Evolutionary conservation across 202 grass and related monocot species (phyloP).

Genomic region (Setaria viridis): DNA sequence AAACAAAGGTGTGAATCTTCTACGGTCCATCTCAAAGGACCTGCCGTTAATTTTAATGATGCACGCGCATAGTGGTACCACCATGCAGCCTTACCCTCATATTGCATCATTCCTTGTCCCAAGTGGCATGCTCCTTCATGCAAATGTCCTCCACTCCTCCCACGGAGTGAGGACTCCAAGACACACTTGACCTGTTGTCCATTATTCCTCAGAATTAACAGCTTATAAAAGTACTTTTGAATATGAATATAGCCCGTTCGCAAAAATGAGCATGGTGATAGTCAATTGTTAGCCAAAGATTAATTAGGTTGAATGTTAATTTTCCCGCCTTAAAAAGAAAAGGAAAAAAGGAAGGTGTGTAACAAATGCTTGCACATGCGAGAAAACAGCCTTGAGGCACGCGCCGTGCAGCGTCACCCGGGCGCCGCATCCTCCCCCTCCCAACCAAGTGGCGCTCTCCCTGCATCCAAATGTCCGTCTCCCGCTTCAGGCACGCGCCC

Average conservation of each 20-base stretch:
- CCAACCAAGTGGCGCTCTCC: conserved; percentile 43
- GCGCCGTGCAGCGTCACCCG: background rate
- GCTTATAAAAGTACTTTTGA: background rate
- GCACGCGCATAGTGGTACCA: background rate
- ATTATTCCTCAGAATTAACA: background rate
- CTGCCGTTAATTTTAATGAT: too few relatives aligned
- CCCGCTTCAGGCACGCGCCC: conserved; percentile 10
- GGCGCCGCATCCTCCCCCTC: background rate
- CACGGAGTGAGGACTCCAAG: too few relatives aligned
- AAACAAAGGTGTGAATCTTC: background rate
- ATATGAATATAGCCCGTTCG: too few relatives aligned
- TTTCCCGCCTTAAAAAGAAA: background rate
- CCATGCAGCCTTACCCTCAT: background rate
- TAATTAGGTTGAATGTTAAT: background rate
- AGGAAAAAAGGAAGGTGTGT: background rate
- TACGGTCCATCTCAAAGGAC: background rate
- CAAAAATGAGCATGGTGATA: background rate
- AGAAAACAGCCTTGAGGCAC: too few relatives aligned
- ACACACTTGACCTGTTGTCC: too few relatives aligned
- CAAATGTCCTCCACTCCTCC: background rate
- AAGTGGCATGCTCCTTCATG: background rate
- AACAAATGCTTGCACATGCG: background rate
- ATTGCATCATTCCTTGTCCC: background rate
- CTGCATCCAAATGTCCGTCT: conserved; percentile 34
- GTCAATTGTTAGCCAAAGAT: background rate